Evolutionary conservation across 352 stramenopile genomes (phyloP).

Genomic region (Globisporangium takayamanum): DNA sequence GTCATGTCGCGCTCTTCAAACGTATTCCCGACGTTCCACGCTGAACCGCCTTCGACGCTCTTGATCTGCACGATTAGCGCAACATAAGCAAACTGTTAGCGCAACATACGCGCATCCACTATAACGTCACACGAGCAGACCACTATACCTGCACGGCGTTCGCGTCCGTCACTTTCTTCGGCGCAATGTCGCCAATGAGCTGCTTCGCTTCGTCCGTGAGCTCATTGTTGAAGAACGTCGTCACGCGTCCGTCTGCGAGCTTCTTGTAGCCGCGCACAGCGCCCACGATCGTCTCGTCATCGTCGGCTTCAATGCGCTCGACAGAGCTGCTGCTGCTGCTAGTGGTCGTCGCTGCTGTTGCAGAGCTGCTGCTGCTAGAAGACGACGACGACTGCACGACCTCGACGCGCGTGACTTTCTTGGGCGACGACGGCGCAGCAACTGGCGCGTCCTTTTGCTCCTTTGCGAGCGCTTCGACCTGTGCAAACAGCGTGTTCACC

Average conservation of each 20-base stretch:
- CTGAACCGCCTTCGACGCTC: conserved; percentile 78
- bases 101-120: neutral
- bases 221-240: conserved; percentile 99
- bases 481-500: conserved; percentile 45
- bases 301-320: conserved; percentile 31
- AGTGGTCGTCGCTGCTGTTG: conserved; percentile 6
- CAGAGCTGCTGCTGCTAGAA: neutral
- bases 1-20: conserved; percentile 93
- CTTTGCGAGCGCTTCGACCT: conserved; percentile 55
- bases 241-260: conserved; percentile 94
- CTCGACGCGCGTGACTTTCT: conserved; percentile 57
- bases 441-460: conserved; percentile 42
- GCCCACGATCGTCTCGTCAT: conserved; percentile 60
- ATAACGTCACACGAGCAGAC: neutral
- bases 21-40: conserved; percentile 92
- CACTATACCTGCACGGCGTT: conserved; percentile 46
- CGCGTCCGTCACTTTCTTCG: conserved; percentile 72
- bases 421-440: conserved; percentile 15
- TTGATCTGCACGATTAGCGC: conserved; percentile 47
- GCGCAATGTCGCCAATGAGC: conserved; percentile 96
- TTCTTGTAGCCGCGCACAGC: conserved; percentile 94
- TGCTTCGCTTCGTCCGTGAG: conserved; percentile 95
- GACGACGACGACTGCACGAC: conserved; percentile 21
- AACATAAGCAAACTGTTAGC: neutral
- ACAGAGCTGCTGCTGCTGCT: neutral